Evolutionary conservation across 257 asterid species (phyloP), one percentile per base, ranked within the genome.

Genomic region (Vinca minor): DNA sequence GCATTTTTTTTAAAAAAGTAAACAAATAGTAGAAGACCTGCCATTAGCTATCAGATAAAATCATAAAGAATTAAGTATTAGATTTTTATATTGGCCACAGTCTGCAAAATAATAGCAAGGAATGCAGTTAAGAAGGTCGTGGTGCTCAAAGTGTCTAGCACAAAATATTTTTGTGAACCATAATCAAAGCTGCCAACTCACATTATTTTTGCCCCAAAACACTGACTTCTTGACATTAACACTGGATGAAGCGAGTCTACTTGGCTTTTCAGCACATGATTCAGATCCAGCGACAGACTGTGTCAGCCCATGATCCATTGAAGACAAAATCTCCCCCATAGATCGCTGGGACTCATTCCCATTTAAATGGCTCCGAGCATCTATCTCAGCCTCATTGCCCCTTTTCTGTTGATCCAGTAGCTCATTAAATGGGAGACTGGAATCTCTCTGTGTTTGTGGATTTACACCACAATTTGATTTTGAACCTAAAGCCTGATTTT

Each of bases 141-240:
- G 17, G 42, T 10, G 15, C 12, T 54, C 6, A 32, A 54, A 28
- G 60, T 23, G 15, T 28, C 38, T 26, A 10, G 59, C 13, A 14
- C 21, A 45, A 14, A 17, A 46, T 2, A 44, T 12, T 14, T 4
- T 56, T 17, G 5, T 3, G 15, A 56, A n/a, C 7, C 36, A 53
- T 14, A 13, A 36, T 39, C 5, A 8, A 42, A 59, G 10, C 18
- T 52, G 53, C 47, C 21, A 45, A 75, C 97, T 85, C 73, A 90
- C 97, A 69, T 60, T 87, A 79, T 80, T 90, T 77, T 89, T 78
- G 63, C 93, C 91, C 96, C 97, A 90, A 69, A 90, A 83, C 46
- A 82, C 76, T 49, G 97, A 82, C 72, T 81, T 84, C 80, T 82
- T 85, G 78, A 70, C 74, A 76, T 71, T 87, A 75, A 59, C 74